These are phyloP conservation scores for Panicum virgatum DNA, from an alignment of 202 grass and related monocot species.

Conservation along the genomic window DNA sequence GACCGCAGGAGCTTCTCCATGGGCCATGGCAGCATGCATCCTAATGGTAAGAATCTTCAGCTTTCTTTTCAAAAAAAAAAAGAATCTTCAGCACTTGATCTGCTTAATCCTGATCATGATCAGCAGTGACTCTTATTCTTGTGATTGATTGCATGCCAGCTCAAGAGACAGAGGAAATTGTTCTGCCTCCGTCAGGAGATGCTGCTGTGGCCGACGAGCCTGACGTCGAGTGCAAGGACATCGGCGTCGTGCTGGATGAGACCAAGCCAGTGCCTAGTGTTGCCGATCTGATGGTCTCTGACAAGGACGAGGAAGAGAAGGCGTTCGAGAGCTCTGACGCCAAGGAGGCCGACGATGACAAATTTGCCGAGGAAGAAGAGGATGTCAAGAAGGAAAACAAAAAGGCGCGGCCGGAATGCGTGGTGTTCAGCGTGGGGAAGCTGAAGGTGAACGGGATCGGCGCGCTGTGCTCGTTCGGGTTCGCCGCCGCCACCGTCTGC, in stretches of 20 bases:
- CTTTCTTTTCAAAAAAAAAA: background rate
- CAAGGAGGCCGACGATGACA: background rate
- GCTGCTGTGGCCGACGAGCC: background rate
- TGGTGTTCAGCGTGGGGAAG: constrained; percentile 56
- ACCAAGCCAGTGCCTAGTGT: background rate
- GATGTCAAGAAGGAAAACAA: background rate
- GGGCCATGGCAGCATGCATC: background rate
- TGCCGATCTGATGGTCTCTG: background rate
- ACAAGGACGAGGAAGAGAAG: constrained; percentile 3
- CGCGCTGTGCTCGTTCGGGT: constrained; percentile 69
- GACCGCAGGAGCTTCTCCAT: constrained; percentile 37
- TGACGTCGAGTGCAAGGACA: constrained; percentile 54
- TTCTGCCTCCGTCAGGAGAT: background rate
- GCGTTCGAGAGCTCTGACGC: constrained; percentile 4
- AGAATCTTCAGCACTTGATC: background rate
- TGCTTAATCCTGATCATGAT: background rate
- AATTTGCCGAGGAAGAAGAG: background rate
- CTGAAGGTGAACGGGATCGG: constrained; percentile 63
- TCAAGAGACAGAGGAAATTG: constrained; percentile 22
- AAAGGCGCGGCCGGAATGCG: constrained; percentile 2
- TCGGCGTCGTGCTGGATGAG: constrained; percentile 30
- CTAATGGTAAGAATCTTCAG: constrained; percentile 36
- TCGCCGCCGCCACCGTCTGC: constrained; percentile 60
- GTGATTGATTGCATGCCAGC: background rate
- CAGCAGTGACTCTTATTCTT: background rate